Evolutionary conservation across 192 early-diverging fungal genomes (phyloP).

Genomic region (Dissophora globulifera): DNA sequence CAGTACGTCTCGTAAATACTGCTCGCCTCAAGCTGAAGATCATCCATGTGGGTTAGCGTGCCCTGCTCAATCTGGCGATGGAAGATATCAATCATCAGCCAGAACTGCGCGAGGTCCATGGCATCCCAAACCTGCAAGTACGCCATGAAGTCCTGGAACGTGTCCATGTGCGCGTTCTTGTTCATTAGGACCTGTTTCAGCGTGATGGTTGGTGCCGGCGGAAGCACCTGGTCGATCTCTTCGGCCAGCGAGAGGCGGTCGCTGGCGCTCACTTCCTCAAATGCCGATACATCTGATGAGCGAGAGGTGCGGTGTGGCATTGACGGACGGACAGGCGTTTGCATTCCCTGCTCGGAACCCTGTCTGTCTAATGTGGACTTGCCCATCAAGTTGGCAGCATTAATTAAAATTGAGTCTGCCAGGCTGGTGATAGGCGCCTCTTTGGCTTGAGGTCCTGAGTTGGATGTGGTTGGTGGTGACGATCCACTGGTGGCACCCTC

Average conservation of each 20-base stretch:
- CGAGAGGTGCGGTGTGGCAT: background rate
- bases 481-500: background rate
- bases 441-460: background rate
- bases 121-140: slow-evolving; percentile 49
- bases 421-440: slow-evolving; percentile 34
- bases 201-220: background rate
- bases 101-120: slow-evolving; percentile 44
- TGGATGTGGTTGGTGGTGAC: too few relatives aligned
- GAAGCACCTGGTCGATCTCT: too few relatives aligned
- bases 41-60: slow-evolving; percentile 11
- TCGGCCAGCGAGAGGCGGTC: too few relatives aligned
- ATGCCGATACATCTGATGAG: background rate
- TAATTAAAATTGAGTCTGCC: slow-evolving; percentile 45
- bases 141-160: slow-evolving; percentile 42
- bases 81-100: slow-evolving; percentile 50
- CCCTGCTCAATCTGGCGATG: slow-evolving; percentile 48
- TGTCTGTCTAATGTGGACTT: slow-evolving; percentile 17
- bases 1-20: slow-evolving; percentile 38
- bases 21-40: slow-evolving; percentile 31
- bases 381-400: slow-evolving; percentile 41
- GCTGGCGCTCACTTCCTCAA: background rate
- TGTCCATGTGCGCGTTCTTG: slow-evolving; percentile 28
- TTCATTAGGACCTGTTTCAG: slow-evolving; percentile 22
- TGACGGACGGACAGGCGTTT: background rate
- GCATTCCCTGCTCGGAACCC: background rate